Evolutionary conservation across 2,329 filamentous ascomycete species (phyloP).

Genomic region (Mycosphaerella sp.): DNA sequence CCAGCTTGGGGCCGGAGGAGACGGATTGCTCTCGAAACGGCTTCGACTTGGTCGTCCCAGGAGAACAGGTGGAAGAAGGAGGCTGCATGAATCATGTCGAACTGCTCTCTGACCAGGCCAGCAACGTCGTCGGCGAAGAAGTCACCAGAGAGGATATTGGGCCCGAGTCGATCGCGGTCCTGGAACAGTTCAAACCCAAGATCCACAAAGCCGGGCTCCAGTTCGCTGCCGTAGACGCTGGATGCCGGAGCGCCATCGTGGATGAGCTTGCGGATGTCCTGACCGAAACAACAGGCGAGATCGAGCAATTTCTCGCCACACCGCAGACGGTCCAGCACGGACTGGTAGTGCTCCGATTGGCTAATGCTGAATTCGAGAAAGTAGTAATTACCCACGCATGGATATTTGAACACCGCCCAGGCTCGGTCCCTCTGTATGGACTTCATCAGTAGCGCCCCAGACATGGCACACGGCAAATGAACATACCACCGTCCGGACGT

Average conservation of each 20-base stretch:
- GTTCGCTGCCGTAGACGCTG: conserved; percentile 34
- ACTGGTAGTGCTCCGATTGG: conserved; percentile 21
- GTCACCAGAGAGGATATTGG: conserved; percentile 27
- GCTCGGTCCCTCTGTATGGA: conserved; percentile 12
- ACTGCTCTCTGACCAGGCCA: conserved; percentile 21
- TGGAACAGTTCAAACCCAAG: conserved; percentile 37
- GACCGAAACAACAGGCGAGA: conserved; percentile 35
- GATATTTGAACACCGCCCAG: conserved; percentile 19
- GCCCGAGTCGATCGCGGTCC: conserved; percentile 30
- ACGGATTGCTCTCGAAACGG: conserved; percentile 31
- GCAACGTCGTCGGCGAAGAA: conserved; percentile 23
- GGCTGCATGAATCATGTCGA: conserved; percentile 38
- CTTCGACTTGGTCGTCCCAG: conserved; percentile 36
- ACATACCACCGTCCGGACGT: conserved; percentile 1
- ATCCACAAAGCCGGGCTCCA: conserved; percentile 31
- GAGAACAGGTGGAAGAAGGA: conserved; percentile 43
- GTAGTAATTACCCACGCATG: conserved; percentile 20
- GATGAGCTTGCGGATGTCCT: conserved; percentile 31
- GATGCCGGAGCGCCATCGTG: conserved; percentile 33
- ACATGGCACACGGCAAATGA: neutral
- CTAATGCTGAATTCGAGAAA: conserved; percentile 24
- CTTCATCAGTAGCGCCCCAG: neutral
- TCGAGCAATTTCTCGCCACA: conserved; percentile 37
- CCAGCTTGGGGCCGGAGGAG: conserved; percentile 33
- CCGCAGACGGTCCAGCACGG: conserved; percentile 25